These are phyloP conservation scores for Marchantia paleacea DNA, from an alignment of 225 moss, liverwort and hornwort genomes.

Conservation along the genomic window DNA sequence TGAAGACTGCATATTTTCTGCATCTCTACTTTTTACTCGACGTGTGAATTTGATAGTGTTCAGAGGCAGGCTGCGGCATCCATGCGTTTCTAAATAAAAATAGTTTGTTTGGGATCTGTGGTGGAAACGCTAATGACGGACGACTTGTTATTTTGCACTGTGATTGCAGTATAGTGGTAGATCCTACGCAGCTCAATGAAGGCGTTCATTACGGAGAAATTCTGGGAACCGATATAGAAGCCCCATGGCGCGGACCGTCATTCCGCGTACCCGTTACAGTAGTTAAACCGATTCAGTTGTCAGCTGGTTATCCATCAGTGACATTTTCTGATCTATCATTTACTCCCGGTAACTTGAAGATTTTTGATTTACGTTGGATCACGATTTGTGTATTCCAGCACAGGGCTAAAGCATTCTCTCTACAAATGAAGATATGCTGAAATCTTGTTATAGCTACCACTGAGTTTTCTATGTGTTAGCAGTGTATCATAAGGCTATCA, in stretches of 20 bases:
- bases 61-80: neutral
- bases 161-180: slow-evolving; percentile 76
- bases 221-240: slow-evolving; percentile 66
- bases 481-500: too few relatives aligned
- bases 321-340: slow-evolving; percentile 76
- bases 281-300: slow-evolving; percentile 73
- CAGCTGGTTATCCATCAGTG: slow-evolving; percentile 50
- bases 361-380: neutral
- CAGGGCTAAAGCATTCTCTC: too few relatives aligned
- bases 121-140: too few relatives aligned
- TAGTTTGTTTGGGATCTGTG: too few relatives aligned
- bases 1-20: too few relatives aligned
- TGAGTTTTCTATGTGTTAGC: too few relatives aligned
- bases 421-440: too few relatives aligned
- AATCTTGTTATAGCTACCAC: too few relatives aligned
- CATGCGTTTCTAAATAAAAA: neutral
- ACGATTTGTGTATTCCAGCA: neutral
- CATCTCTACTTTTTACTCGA: neutral
- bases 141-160: neutral
- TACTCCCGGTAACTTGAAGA: slow-evolving; percentile 58
- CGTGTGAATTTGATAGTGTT: neutral
- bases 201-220: slow-evolving; percentile 90
- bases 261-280: slow-evolving; percentile 88
- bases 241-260: slow-evolving; percentile 90
- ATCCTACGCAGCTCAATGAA: slow-evolving; percentile 73